A percentile compares a stretch with the other conserved stretches of the same genome.
These are phyloP conservation scores for Fusarium sp. DNA, from an alignment of 2,329 filamentous ascomycete genomes.

Conservation along the genomic window DNA sequence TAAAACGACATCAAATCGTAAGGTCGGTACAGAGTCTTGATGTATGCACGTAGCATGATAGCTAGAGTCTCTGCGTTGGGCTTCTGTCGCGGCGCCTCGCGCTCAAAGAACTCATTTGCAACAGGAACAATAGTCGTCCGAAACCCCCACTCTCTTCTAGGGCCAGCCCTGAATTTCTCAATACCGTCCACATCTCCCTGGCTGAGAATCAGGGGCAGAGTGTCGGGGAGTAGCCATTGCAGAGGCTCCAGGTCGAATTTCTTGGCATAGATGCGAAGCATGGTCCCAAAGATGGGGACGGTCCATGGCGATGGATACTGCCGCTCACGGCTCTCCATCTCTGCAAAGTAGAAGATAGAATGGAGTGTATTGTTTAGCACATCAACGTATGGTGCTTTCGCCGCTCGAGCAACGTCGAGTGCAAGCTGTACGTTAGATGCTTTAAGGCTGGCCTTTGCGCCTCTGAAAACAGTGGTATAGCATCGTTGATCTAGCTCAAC, in stretches of 20 bases:
- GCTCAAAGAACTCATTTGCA: slow-evolving; percentile 45
- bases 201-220: slow-evolving; percentile 45
- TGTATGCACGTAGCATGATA: slow-evolving; percentile 59
- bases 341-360: slow-evolving; percentile 56
- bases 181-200: slow-evolving; percentile 32
- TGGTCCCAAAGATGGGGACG: slow-evolving; percentile 54
- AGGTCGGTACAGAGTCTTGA: slow-evolving; percentile 51
- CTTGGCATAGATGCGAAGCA: slow-evolving; percentile 60
- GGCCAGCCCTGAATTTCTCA: slow-evolving; percentile 36
- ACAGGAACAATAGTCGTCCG: slow-evolving; percentile 47
- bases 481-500: slow-evolving; percentile 72
- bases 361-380: slow-evolving; percentile 57
- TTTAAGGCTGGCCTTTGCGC: slow-evolving; percentile 69
- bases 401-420: slow-evolving; percentile 56
- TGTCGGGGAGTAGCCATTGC: slow-evolving; percentile 51
- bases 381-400: slow-evolving; percentile 53
- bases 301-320: slow-evolving; percentile 45
- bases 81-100: slow-evolving; percentile 38
- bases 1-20: slow-evolving; percentile 58
- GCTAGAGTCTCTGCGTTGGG: slow-evolving; percentile 53
- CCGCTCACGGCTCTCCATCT: slow-evolving; percentile 50
- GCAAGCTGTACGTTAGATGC: slow-evolving; percentile 58
- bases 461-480: slow-evolving; percentile 75
- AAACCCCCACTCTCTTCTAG: slow-evolving; percentile 44
- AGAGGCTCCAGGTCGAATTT: slow-evolving; percentile 59